Evolutionary conservation across 192 early-diverging fungal genomes (phyloP).

Genomic region (Entophlyctis luteolus): DNA sequence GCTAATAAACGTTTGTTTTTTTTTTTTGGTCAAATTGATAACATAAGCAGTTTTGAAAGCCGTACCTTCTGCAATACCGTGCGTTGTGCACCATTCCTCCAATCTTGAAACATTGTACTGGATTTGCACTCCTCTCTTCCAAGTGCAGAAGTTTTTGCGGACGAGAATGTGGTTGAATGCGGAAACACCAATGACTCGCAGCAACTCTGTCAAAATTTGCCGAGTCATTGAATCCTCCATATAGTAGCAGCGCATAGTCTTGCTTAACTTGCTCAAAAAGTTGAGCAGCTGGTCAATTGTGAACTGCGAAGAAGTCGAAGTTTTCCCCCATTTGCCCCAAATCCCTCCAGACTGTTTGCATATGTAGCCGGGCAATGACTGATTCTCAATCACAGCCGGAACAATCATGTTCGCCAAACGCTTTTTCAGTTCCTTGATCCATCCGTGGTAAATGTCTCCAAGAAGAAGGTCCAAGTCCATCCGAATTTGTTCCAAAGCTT

Average conservation of each 20-base stretch:
- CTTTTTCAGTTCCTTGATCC: slow-evolving; percentile 98
- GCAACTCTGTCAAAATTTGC: slow-evolving; percentile 91
- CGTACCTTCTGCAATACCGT: slow-evolving; percentile 82
- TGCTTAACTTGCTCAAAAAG: slow-evolving; percentile 90
- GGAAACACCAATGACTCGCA: slow-evolving; percentile 91
- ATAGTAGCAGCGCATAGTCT: slow-evolving; percentile 96
- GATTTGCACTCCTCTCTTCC: slow-evolving; percentile 97
- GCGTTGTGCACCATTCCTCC: slow-evolving; percentile 98
- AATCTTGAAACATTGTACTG: slow-evolving; percentile 97
- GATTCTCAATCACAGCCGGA: slow-evolving; percentile 93
- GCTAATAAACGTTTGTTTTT: slow-evolving; percentile 32
- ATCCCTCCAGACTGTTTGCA: slow-evolving; percentile 84
- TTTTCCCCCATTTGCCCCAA: slow-evolving; percentile 83
- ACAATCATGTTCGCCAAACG: slow-evolving; percentile 90
- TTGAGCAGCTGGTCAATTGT: slow-evolving; percentile 94
- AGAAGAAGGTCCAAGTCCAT: slow-evolving; percentile 87
- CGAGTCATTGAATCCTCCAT: slow-evolving; percentile 86
- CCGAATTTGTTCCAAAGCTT: slow-evolving; percentile 79
- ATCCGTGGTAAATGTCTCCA: slow-evolving; percentile 93
- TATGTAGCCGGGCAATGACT: slow-evolving; percentile 90
- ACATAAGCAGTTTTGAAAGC: background rate
- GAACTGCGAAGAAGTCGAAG: slow-evolving; percentile 69
- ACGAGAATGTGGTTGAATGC: slow-evolving; percentile 98
- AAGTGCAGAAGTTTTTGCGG: slow-evolving; percentile 97
- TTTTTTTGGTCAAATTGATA: no score